phyloP scores from a whole-genome alignment of 2,329 filamentous ascomycete genomes.

The Elsinoe fawcettii region DNA sequence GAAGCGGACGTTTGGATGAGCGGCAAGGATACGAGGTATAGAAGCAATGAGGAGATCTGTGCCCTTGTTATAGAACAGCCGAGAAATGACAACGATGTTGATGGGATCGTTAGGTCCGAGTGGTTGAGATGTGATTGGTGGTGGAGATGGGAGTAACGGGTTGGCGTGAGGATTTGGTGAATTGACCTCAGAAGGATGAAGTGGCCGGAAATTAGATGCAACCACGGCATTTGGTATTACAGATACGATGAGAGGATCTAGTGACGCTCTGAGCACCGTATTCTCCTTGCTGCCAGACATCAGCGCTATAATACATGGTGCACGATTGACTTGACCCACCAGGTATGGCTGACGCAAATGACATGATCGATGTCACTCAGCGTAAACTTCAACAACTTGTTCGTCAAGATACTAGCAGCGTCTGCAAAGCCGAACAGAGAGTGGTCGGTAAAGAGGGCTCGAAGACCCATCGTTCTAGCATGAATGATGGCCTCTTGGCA shows the following conservation, averaged over 20 bases:
- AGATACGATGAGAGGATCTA: conserved; percentile 94
- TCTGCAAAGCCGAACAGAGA: conserved; percentile 97
- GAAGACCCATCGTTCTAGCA: conserved; percentile 88
- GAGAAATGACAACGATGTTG: conserved; percentile 93
- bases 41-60: conserved; percentile 94
- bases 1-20: conserved; percentile 88
- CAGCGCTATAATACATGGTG: conserved; percentile 18
- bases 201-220: conserved; percentile 84
- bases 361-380: conserved; percentile 96
- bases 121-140: conserved; percentile 53
- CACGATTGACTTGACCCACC: conserved; percentile 47
- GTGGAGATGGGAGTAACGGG: conserved; percentile 32
- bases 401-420: conserved; percentile 88
- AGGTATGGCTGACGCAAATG: conserved; percentile 96
- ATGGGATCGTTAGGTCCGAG: conserved; percentile 79
- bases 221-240: conserved; percentile 97
- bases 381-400: conserved; percentile 93
- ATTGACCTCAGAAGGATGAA: conserved; percentile 37
- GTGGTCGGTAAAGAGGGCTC: conserved; percentile 95
- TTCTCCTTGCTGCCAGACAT: conserved; percentile 73
- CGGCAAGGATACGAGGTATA: conserved; percentile 82
- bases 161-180: conserved; percentile 37
- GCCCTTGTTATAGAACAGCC: conserved; percentile 97
- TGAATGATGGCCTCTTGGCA: conserved; percentile 94
- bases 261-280: conserved; percentile 83